Conservation (phyloP, 2,329 filamentous ascomycete species). For the Lasiodiplodia theobromae region DNA sequence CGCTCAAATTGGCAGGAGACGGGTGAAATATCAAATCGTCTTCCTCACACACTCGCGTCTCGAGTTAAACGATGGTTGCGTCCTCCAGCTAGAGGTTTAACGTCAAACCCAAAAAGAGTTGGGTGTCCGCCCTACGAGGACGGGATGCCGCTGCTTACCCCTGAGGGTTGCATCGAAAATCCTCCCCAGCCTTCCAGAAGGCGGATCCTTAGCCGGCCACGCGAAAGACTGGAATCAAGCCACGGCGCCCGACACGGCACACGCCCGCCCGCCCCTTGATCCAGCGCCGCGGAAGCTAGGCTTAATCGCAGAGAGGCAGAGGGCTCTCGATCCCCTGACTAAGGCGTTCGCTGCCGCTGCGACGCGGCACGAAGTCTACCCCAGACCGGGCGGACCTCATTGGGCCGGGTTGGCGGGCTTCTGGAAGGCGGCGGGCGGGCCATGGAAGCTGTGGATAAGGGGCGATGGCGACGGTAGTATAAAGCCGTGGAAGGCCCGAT, state of each 20-base stretch:
- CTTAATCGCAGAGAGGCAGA: conserved; percentile 1
- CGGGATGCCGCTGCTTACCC: conserved; percentile 1
- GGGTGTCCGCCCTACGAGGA: conserved; percentile 10
- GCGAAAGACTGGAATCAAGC: conserved; percentile 2
- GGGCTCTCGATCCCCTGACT: conserved; percentile 20
- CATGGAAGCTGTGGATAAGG: conserved; percentile 20
- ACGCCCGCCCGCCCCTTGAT: conserved; percentile 8
- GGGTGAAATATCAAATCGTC: background rate
- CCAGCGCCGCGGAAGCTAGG: background rate
- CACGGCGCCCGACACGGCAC: conserved; percentile 20
- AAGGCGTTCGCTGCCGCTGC: conserved; percentile 7
- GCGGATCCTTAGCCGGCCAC: conserved; percentile 24
- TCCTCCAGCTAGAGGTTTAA: conserved; percentile 13
- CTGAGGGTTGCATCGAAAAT: conserved; percentile 17
- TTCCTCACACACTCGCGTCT: conserved; percentile 21
- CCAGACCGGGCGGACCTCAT: conserved; percentile 15
- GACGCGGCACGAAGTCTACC: conserved; percentile 11
- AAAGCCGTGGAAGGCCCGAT: conserved; percentile 26
- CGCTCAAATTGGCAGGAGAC: conserved; percentile 10
- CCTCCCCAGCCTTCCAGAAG: conserved; percentile 21
- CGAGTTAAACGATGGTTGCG: conserved; percentile 24
- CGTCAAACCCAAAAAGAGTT: conserved; percentile 11
- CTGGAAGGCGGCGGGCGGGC: background rate
- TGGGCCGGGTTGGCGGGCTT: conserved; percentile 22
- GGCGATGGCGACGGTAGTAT: conserved; percentile 20